These are phyloP conservation scores for Linnemannia schmuckeri DNA, from an alignment of 192 early-diverging fungal species.

Conservation along the genomic window DNA sequence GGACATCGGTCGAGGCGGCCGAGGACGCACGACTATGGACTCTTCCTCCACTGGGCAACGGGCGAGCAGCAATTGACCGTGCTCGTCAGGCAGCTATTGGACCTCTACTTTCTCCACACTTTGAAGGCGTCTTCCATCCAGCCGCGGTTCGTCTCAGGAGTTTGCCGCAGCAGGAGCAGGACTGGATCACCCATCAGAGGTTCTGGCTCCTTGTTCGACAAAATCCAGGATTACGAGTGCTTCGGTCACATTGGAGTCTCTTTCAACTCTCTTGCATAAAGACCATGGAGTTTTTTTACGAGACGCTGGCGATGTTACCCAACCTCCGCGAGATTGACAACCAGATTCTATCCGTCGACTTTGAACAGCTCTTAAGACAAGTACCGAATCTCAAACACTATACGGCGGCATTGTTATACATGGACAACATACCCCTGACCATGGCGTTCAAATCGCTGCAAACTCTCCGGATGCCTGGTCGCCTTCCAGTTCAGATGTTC, in stretches of 20 bases:
- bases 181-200: not conserved
- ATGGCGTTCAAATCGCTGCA: not conserved
- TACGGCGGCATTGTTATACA: not conserved
- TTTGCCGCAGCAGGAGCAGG: slow-evolving; percentile 3
- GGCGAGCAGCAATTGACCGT: not conserved
- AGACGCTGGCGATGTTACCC: not conserved
- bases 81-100: not conserved
- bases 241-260: not conserved
- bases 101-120: not conserved
- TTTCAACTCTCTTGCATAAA: not conserved
- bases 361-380: not conserved
- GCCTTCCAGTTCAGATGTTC: not conserved
- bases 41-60: not conserved
- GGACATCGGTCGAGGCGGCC: not conserved
- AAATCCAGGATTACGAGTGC: slow-evolving; percentile 1
- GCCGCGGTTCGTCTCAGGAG: not conserved
- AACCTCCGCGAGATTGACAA: not conserved
- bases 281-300: not conserved
- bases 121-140: not conserved
- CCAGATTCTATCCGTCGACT: not conserved
- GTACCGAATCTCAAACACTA: not conserved
- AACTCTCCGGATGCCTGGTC: slow-evolving; percentile 1
- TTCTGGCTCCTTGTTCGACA: slow-evolving; percentile 1
- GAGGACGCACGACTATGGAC: not conserved
- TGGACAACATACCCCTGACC: not conserved